Conservation (phyloP, 2,329 filamentous ascomycete species). For the Fusarium torreyae region DNA sequence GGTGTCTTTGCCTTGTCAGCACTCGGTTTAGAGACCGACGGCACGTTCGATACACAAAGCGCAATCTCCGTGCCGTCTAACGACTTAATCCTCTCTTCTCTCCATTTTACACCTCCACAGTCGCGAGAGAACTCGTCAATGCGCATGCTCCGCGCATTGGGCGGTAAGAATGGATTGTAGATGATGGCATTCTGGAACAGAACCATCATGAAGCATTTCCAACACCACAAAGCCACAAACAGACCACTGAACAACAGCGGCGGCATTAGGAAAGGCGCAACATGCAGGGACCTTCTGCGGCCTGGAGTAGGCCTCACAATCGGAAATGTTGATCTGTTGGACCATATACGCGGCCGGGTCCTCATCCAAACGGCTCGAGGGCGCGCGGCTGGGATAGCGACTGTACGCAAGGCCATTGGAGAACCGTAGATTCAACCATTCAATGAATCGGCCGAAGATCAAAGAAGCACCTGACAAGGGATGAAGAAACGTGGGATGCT, state of each 20-base stretch:
- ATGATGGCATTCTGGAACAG: constrained; percentile 86
- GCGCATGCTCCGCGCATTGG: constrained; percentile 76
- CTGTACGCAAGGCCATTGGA: constrained; percentile 47
- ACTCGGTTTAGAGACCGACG: constrained; percentile 10
- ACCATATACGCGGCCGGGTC: constrained; percentile 27
- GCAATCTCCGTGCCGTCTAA: constrained; percentile 77
- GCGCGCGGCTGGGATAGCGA: constrained; percentile 44
- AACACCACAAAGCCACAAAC: constrained; percentile 74
- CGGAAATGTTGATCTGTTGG: constrained; percentile 18
- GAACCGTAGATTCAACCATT: constrained; percentile 22
- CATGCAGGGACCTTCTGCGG: constrained; percentile 49
- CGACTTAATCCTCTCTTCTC: constrained; percentile 72
- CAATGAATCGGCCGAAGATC: constrained; percentile 15
- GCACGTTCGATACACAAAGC: constrained; percentile 67
- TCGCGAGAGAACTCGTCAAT: constrained; percentile 74
- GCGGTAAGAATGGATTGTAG: constrained; percentile 83
- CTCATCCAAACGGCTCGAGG: constrained; percentile 22
- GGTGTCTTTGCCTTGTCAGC: constrained; percentile 42
- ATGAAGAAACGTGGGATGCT: constrained; percentile 32
- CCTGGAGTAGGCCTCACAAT: constrained; percentile 26
- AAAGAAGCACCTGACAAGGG: constrained; percentile 34
- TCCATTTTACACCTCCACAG: constrained; percentile 76
- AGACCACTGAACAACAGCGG: constrained; percentile 78
- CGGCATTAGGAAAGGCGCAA: constrained; percentile 68
- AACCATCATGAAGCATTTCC: constrained; percentile 81